A percentile compares a stretch with the other conserved stretches of the same genome.
phyloP scores from a whole-genome alignment of 2,329 filamentous ascomycete genomes.

The Nakataea oryzae region DNA sequence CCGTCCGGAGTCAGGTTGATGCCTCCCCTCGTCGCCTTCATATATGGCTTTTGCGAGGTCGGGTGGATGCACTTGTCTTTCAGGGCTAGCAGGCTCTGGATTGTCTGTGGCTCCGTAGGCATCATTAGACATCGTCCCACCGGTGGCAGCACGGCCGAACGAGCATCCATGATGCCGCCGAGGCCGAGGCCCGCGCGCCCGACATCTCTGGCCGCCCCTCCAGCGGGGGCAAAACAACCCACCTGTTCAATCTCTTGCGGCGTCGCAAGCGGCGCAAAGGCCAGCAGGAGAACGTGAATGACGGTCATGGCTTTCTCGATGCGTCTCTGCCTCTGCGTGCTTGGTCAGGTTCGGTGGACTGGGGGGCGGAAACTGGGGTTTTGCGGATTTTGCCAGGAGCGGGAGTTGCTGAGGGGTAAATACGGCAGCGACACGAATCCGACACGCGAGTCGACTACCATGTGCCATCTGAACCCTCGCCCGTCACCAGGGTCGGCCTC shows the following conservation, averaged over 20 bases:
- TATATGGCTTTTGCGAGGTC: conserved; percentile 45
- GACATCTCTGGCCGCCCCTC: too few species aligned
- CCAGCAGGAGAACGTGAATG: conserved; percentile 3
- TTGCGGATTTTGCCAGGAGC: neutral
- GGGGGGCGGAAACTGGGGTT: neutral
- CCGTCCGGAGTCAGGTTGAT: conserved; percentile 52
- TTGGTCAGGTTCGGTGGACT: neutral
- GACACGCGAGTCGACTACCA: too few species aligned
- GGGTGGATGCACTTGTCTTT: conserved; percentile 52
- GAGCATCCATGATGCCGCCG: too few species aligned
- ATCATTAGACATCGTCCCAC: too few species aligned
- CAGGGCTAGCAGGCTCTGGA: conserved; percentile 31
- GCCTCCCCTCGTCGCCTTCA: conserved; percentile 48
- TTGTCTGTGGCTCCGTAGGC: conserved; percentile 14
- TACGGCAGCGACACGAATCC: neutral
- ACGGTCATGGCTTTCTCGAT: neutral
- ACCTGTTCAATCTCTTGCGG: conserved; percentile 2
- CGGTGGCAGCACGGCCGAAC: too few species aligned
- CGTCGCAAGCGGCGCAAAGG: conserved; percentile 2
- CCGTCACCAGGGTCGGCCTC: too few species aligned
- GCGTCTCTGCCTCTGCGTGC: neutral
- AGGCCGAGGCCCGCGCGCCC: too few species aligned
- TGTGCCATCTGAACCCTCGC: too few species aligned
- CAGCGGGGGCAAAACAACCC: neutral
- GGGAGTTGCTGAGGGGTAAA: neutral